Base-by-base conservation (phyloP, 148 eudicot genomes). In the Chenopodium album region DNA sequence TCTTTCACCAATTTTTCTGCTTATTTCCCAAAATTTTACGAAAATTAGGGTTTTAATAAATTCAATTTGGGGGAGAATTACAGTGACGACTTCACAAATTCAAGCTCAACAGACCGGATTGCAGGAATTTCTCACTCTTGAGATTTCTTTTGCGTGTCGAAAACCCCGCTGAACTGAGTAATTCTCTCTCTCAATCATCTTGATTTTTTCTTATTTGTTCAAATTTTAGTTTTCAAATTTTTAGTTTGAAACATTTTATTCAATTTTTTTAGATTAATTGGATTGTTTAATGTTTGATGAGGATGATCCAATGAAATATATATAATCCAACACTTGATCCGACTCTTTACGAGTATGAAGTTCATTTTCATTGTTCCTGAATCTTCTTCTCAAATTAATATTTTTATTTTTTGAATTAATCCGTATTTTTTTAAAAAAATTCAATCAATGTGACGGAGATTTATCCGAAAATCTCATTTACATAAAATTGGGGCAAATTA, bases 91-190 rank as follows among this genome's bases (percentile, higher is more conserved):
- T 85, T 41, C 32, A 63, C 68, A 85, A 29, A 85, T 85, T 85
- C 87, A 85, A 85, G 87, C 87, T 85, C 87, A 85, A 85, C 87
- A 85, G 87, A 85, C 87, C 87, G 84, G 76, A 81, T 47, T 77
- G 84, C 87, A 81, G 84, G 72, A 75, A 46, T 32, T 59, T 59
- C 71, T 67, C 76, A 14, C n/a, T 56, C 47, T 8, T 56, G 37
- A 1, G 62, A 26, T 19, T 14, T 2, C 37, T 73, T 59, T 78
- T 81, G 87, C 87, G 82, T 85, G 84, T 85, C 87, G 87, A 81
- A 17, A 5, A 44, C 12, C 87, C 87, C 87, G 87, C 87, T 85
- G 87, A 85, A 85, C 87, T 62, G 87, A 85, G 87, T 81, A 67
- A 37, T 85, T 85, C 82, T 77, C 75, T 77, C 28, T 67, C 7